Evolutionary conservation across 305 asterid species (phyloP).

Genomic region (Fraxinus baroniana): DNA sequence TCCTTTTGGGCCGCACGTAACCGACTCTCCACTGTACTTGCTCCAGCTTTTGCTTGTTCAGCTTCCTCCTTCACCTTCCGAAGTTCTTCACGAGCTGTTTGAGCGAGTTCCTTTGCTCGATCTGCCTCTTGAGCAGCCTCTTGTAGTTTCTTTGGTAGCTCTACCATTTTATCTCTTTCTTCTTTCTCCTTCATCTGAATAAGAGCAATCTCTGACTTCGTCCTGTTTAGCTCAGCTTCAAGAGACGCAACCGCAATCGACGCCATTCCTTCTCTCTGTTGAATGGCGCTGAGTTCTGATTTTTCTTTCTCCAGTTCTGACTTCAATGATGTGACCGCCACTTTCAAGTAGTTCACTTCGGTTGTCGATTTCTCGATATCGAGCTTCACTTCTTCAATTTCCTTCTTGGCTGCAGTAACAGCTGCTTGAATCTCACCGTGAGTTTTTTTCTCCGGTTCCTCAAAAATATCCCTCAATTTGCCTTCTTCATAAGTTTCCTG

Average conservation of each 20-base stretch:
- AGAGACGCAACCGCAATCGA: constrained; percentile 60
- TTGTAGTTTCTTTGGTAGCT: constrained; percentile 66
- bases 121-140: constrained; percentile 72
- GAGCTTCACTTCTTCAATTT: constrained; percentile 64
- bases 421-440: constrained; percentile 61
- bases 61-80: constrained; percentile 64
- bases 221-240: constrained; percentile 59
- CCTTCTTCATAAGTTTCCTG: constrained; percentile 40
- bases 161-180: constrained; percentile 57
- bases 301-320: constrained; percentile 74
- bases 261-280: constrained; percentile 70
- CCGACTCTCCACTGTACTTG: constrained; percentile 48
- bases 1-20: constrained; percentile 65
- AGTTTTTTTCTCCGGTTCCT: constrained; percentile 46
- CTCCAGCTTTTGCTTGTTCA: constrained; percentile 67
- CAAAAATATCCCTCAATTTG: constrained; percentile 24
- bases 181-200: constrained; percentile 63
- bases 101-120: constrained; percentile 51
- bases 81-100: constrained; percentile 51
- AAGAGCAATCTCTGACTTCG: constrained; percentile 45
- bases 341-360: constrained; percentile 60
- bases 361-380: constrained; percentile 55
- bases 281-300: constrained; percentile 41
- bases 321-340: constrained; percentile 59
- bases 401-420: constrained; percentile 58